phyloP scores from a whole-genome alignment of 2,329 filamentous ascomycete genomes.

The Moelleriella libera region DNA sequence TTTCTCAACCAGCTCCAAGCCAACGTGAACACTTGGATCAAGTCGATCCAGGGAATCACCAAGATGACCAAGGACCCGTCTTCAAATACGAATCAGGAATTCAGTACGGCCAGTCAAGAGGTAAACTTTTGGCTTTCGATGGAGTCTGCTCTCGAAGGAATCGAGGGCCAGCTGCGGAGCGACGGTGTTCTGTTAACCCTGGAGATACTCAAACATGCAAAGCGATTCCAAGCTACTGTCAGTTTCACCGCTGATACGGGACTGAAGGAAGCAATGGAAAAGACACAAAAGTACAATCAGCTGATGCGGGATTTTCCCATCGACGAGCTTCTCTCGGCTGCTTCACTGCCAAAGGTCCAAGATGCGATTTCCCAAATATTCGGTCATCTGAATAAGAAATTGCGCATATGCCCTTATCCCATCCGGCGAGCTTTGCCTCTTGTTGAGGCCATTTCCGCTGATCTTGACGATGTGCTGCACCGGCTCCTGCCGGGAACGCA shows the following conservation, averaged over 20 bases:
- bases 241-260: conserved; percentile 95
- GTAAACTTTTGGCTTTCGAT: conserved; percentile 99
- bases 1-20: conserved; percentile 91
- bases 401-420: conserved; percentile 91
- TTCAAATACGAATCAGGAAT: conserved; percentile 38
- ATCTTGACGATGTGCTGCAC: conserved; percentile 78
- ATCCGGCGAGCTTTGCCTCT: conserved; percentile 81
- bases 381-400: conserved; percentile 89
- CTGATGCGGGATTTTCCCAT: conserved; percentile 97
- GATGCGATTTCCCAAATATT: conserved; percentile 87
- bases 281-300: conserved; percentile 97
- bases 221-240: conserved; percentile 93
- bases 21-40: conserved; percentile 95
- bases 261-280: conserved; percentile 87
- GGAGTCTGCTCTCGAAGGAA: conserved; percentile 83
- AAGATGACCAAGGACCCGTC: conserved; percentile 79
- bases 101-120: conserved; percentile 76
- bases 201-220: conserved; percentile 90
- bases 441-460: conserved; percentile 92
- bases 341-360: conserved; percentile 74
- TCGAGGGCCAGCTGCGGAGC: conserved; percentile 76
- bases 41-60: conserved; percentile 92
- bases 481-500: conserved; percentile 72
- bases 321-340: conserved; percentile 86
- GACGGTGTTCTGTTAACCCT: conserved; percentile 84